Base-by-base conservation (phyloP, 2,329 filamentous ascomycete species). In the Daldinia eschscholtzii region DNA sequence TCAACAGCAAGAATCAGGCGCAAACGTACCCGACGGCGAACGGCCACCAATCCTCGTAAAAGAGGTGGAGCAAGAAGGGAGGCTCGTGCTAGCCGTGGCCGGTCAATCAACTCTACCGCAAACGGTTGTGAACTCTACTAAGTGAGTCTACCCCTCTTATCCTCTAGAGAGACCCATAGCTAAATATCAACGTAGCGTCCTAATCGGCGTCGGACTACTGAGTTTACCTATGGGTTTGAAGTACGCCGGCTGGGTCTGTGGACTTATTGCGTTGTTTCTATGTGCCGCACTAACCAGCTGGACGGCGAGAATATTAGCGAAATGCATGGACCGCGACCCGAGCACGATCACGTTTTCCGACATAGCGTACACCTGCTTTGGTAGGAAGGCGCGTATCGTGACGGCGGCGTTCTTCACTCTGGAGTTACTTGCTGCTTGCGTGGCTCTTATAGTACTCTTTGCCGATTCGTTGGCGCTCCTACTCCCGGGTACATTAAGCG, bases 91-190 rank as follows among this genome's bases (percentile, higher is more conserved):
- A 73, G 88, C 95, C 2, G 90, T 97, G 2, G 92, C 97, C 69
- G 95, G 95, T 42, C 94, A 97, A 82, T 97, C 93, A n/a, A 99
- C 95, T 0, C 85, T 98, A 15, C 94, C 94, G 0, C 95, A 98
- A 82, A 98, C 95, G 6, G 88, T 98, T 70, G 97, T 98, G 85
- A 99, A 99, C 81, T 97, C 93, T 2, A 95, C 95, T 78, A 97
- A 97, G 82, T 84, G 72, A 68, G 80, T 71, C 4, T 33, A 9
- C 15, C 37, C 4, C 28, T 33, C 63, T 26, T 33, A 13, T 3
- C 4, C 13, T 44, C 13, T 39, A 44, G 4, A 28, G 3, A 9
- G 20, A 5, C 7, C 2, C n/a, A 30, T 67, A 56, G 13, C 68
- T 73, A 42, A 72, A 65, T 15, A 4, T 52, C 2, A 9, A 13